Evolutionary conservation across 345 rosid genomes (phyloP).

Genomic region (Eucalyptus shirleyi): DNA sequence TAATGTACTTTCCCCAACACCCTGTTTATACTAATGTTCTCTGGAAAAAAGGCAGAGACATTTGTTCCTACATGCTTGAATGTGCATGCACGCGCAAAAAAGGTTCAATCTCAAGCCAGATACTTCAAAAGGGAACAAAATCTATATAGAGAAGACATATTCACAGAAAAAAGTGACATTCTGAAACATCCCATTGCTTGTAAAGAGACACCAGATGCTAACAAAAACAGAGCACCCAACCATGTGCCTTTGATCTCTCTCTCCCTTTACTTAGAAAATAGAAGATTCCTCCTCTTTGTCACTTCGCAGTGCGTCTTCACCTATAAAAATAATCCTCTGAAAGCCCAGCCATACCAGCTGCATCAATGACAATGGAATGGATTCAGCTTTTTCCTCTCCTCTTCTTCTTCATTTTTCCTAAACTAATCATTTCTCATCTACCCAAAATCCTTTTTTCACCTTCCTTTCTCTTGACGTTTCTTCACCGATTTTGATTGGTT

Average conservation of each 20-base stretch:
- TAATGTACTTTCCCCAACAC: neutral
- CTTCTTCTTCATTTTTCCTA: too few relatives aligned
- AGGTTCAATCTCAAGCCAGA: neutral
- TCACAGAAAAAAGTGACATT: neutral
- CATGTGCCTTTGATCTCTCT: neutral
- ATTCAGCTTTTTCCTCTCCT: too few relatives aligned
- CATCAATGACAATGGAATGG: too few relatives aligned
- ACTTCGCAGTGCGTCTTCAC: too few relatives aligned
- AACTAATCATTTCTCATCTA: too few relatives aligned
- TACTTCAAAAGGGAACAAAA: neutral
- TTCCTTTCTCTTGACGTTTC: too few relatives aligned
- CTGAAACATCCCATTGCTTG: neutral
- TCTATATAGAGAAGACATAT: neutral
- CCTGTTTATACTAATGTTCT: neutral
- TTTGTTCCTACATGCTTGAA: neutral
- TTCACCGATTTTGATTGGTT: too few relatives aligned
- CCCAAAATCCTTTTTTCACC: too few relatives aligned
- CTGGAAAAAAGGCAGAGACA: neutral
- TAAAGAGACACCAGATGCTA: neutral
- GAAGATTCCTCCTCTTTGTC: too few relatives aligned
- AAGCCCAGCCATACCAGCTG: too few relatives aligned
- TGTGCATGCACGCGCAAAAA: neutral
- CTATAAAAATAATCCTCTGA: too few relatives aligned
- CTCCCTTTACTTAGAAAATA: neutral
- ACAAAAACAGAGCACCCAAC: neutral